A percentile compares a stretch with the other conserved stretches of the same genome.
Conservation (phyloP, 139 green algal species). For the Gonium pectorale region DNA sequence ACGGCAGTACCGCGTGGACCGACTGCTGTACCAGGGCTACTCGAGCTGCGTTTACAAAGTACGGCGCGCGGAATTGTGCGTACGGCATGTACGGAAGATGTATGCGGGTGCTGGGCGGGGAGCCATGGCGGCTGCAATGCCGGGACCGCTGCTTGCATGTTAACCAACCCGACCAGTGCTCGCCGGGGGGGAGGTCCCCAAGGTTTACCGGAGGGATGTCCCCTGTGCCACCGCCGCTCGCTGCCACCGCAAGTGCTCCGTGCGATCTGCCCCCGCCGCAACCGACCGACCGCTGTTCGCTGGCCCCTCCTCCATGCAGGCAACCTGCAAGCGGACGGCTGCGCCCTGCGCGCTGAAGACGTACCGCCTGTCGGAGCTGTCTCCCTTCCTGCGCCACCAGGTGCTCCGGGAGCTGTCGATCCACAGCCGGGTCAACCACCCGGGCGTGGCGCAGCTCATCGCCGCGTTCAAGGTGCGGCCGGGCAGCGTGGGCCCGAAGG, state of each 20-base stretch:
- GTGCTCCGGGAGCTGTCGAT: slow-evolving; percentile 42
- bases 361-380: neutral
- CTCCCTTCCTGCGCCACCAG: slow-evolving; percentile 27
- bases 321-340: neutral
- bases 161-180: neutral
- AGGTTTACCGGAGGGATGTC: neutral
- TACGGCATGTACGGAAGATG: too few species aligned
- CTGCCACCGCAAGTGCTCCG: neutral
- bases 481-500: neutral
- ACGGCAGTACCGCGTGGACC: neutral
- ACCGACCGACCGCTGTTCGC: neutral
- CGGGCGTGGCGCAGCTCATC: slow-evolving; percentile 41
- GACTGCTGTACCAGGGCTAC: neutral
- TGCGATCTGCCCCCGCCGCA: neutral
- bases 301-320: neutral
- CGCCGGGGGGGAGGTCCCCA: neutral
- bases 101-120: neutral
- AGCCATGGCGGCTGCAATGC: neutral
- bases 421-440: slow-evolving; percentile 39
- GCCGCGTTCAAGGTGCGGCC: slow-evolving; percentile 41
- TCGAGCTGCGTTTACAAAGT: slow-evolving; percentile 9
- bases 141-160: neutral
- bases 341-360: neutral
- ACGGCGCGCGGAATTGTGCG: neutral
- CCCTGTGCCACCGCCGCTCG: neutral